Base-by-base conservation (phyloP, 1,284 basidiomycete species). In the Tilletia walkeri region DNA sequence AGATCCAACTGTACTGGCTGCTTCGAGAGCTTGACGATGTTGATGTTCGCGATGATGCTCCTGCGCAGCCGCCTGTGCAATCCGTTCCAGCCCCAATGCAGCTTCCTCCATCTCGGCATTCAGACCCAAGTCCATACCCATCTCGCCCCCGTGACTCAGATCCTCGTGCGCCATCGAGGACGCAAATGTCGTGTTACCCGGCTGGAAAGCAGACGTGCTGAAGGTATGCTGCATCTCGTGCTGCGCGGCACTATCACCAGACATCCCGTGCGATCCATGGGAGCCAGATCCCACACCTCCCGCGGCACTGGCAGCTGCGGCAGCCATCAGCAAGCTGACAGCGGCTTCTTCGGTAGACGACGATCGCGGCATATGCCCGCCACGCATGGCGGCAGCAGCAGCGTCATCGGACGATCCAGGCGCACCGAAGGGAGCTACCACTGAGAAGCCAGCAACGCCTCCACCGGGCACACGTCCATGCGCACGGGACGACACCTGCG, bases 401-500 rank as follows among this genome's bases (percentile, higher is more conserved):
- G 30, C 16, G 18, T 61, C 56, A 14, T 20, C 24, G 7, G 59
- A 24, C 30, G 59, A 63, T 4, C 30, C 59, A 3, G 34, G 34
- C 36, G 34, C 59, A 14, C 59, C 59, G 9, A 63, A 63, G 9
- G 59, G 59, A 14, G 30, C 59, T 6, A 63, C 59, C 12, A 34
- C 36, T 38, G 59, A 63, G 5, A 63, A 63, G 2, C 59, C 59
- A 6, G 59, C 59, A 3, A 63, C 59, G 34, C 59, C 59, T 36
- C 59, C 59, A 9, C 36, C 59, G 3, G 41, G 41, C 41, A 45
- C 41, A 14, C 41, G 41, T 10, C 34, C 59, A 39, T 79, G 78
- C 18, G 78, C 78, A 48, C 75, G 72, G 12, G 78, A 67, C 2
- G 78, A 76, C 5, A 76, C 78, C 67, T 77, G 74, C 4, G 78